Conservation (phyloP, 352 stramenopile genomes). For the Achlya hypogyna region DNA sequence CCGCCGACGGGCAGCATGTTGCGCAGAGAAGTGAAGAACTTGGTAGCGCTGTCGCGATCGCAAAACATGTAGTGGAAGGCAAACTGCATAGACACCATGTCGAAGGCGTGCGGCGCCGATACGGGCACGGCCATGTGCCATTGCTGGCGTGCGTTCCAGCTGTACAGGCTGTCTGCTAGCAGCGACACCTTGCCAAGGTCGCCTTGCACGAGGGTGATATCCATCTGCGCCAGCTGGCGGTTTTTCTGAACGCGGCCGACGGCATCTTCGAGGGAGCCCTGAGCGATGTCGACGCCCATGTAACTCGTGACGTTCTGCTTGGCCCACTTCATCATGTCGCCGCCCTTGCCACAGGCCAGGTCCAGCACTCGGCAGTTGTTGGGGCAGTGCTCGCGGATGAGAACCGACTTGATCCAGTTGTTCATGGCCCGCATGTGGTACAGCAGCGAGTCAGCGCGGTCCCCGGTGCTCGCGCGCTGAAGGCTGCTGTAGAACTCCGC, state of each 20-base stretch:
- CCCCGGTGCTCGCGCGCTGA: conserved; percentile 54
- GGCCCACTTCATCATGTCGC: conserved; percentile 96
- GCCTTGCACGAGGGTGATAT: conserved; percentile 71
- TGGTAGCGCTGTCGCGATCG: conserved; percentile 75
- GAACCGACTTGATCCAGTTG: conserved; percentile 97
- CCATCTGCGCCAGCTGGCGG: conserved; percentile 54
- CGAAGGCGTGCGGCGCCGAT: conserved; percentile 56
- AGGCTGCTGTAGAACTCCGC: conserved; percentile 83
- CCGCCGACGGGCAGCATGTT: conserved; percentile 87
- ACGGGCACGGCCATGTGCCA: conserved; percentile 56
- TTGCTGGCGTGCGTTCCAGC: conserved; percentile 48
- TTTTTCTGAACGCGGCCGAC: conserved; percentile 79
- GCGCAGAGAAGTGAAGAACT: conserved; percentile 93
- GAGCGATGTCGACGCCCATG: conserved; percentile 96
- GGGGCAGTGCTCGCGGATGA: conserved; percentile 87
- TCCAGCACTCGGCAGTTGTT: conserved; percentile 90
- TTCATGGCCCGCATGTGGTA: conserved; percentile 98
- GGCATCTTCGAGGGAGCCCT: conserved; percentile 92
- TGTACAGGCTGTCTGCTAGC: conserved; percentile 50
- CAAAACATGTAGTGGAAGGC: conserved; percentile 99
- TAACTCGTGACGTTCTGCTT: conserved; percentile 89
- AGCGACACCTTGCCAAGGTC: conserved; percentile 66
- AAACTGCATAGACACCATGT: conserved; percentile 98
- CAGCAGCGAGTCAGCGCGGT: conserved; percentile 83
- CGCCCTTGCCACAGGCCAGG: conserved; percentile 96